Percentiles rank a stretch among this genome's conserved stretches.
Evolutionary conservation across 2,329 filamentous ascomycete species (phyloP).

Genomic region (Setomelanomma holmii): DNA sequence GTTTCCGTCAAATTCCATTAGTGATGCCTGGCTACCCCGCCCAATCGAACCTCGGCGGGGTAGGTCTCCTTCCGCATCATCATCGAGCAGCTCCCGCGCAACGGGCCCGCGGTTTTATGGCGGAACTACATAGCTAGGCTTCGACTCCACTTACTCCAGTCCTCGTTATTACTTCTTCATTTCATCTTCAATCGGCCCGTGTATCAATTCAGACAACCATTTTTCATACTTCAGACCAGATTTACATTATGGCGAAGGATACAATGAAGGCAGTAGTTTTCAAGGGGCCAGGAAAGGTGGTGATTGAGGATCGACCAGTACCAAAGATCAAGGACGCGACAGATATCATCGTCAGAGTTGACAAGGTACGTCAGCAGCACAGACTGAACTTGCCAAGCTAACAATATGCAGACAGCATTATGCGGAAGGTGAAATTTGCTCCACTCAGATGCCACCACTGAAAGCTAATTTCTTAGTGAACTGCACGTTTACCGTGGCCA

Average conservation of each 20-base stretch:
- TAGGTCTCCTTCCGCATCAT: constrained; percentile 17
- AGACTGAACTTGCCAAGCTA: constrained; percentile 6
- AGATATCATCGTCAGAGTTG: constrained; percentile 84
- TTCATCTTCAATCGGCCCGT: neutral
- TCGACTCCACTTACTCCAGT: neutral
- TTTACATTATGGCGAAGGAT: constrained; percentile 25
- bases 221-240: neutral
- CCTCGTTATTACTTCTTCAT: constrained; percentile 1
- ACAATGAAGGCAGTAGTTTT: constrained; percentile 90
- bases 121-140: neutral
- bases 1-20: constrained; percentile 5
- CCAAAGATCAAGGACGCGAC: constrained; percentile 73
- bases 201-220: neutral
- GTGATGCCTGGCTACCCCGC: constrained; percentile 24
- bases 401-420: constrained; percentile 66
- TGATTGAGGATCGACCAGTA: constrained; percentile 78
- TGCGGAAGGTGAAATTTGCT: constrained; percentile 75
- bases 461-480: constrained; percentile 65
- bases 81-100: constrained; percentile 13
- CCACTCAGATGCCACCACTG: constrained; percentile 1
- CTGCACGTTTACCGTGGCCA: constrained; percentile 87
- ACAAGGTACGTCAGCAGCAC: constrained; percentile 55
- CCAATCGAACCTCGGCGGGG: constrained; percentile 34
- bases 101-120: constrained; percentile 13
- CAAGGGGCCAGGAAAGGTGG: constrained; percentile 77